Evolutionary conservation across 257 asterid species (phyloP).

Genomic region (Nyctanthes arbortristis): DNA sequence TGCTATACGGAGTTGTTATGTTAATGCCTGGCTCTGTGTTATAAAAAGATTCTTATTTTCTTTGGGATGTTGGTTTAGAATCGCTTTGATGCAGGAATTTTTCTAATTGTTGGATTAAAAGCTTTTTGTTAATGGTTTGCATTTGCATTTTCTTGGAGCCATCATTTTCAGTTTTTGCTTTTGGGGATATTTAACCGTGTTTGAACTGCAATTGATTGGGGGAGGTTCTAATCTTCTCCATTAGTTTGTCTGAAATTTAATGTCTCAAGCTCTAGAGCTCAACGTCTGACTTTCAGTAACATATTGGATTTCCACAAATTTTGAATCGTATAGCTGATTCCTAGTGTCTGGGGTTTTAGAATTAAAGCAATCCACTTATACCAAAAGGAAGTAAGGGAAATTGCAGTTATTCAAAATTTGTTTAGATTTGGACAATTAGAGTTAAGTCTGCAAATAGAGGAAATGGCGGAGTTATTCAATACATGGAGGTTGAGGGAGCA

Average conservation of each 20-base stretch:
- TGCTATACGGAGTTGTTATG: neutral
- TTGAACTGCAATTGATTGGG: slow-evolving; percentile 7
- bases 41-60: neutral
- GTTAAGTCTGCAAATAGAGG: neutral
- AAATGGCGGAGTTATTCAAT: neutral
- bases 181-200: neutral
- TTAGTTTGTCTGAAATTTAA: neutral
- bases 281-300: neutral
- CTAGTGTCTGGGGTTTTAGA: neutral
- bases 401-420: neutral
- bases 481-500: too few relatives aligned
- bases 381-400: too few relatives aligned
- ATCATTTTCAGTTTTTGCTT: neutral
- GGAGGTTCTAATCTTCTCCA: neutral
- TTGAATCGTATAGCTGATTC: neutral
- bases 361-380: too few relatives aligned
- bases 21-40: neutral
- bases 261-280: neutral
- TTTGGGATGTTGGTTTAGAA: neutral
- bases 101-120: neutral
- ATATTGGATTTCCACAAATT: neutral
- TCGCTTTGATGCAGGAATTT: neutral
- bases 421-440: neutral
- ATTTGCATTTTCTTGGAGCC: slow-evolving; percentile 7
- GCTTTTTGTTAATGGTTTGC: slow-evolving; percentile 10